Evolutionary conservation across 768 basidiomycete genomes (phyloP).

Genomic region (Lyophyllum semitale): DNA sequence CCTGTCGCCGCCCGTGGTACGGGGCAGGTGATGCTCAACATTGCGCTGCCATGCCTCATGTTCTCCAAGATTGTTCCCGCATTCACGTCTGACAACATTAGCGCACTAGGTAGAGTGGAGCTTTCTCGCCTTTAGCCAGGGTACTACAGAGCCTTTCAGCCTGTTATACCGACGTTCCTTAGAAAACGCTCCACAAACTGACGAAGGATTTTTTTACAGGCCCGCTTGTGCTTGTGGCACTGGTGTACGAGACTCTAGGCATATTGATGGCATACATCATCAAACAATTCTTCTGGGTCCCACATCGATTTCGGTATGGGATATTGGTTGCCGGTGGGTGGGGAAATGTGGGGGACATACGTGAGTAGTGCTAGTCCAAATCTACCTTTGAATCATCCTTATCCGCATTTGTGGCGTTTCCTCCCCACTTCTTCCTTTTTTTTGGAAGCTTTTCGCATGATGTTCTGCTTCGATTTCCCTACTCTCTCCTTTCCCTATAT

Average conservation of each 20-base stretch:
- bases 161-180: too few relatives aligned
- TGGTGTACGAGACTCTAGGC: conserved; percentile 62
- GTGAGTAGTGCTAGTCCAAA: conserved; percentile 46
- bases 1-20: conserved; percentile 56
- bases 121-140: not conserved
- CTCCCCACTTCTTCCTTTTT: not conserved
- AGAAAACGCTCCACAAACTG: too few relatives aligned
- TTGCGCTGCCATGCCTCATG: conserved; percentile 63
- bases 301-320: conserved; percentile 74
- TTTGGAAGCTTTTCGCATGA: not conserved
- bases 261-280: conserved; percentile 53
- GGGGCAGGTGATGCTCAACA: conserved; percentile 64
- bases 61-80: conserved; percentile 75
- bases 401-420: not conserved
- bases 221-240: conserved; percentile 61
- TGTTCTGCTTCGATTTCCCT: not conserved
- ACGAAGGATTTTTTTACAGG: conserved; percentile 36
- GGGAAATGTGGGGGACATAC: conserved; percentile 71
- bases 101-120: conserved; percentile 45
- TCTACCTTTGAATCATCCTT: too few relatives aligned
- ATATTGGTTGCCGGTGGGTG: conserved; percentile 70
- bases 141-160: too few relatives aligned
- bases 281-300: conserved; percentile 72
- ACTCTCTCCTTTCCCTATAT: not conserved
- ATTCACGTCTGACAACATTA: conserved; percentile 58